These are phyloP conservation scores for Arctium lappa DNA, from an alignment of 129 eudicot genomes.

Conservation along the genomic window DNA sequence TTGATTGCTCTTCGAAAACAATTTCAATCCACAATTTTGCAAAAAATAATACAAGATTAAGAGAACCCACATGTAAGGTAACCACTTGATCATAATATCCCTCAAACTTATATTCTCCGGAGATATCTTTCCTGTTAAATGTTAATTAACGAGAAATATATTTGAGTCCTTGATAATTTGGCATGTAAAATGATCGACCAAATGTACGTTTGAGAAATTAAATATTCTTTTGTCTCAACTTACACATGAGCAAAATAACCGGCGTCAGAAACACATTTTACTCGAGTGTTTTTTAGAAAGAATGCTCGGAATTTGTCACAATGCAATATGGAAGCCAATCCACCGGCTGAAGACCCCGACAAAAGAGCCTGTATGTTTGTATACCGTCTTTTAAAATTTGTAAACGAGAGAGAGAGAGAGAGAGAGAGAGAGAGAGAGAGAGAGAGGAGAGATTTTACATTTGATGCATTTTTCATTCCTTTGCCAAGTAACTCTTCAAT, in stretches of 20 bases:
- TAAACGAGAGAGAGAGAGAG: not conserved
- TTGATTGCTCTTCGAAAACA: not conserved
- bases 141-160: not conserved
- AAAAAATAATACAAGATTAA: not conserved
- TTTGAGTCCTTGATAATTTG: not conserved
- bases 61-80: conserved; percentile 23
- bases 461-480: conserved; percentile 51
- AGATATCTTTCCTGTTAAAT: conserved; percentile 25
- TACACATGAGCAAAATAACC: conserved; percentile 46
- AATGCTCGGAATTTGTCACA: conserved; percentile 33
- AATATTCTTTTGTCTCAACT: conserved; percentile 9
- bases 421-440: not conserved
- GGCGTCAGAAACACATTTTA: conserved; percentile 40
- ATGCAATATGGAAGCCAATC: conserved; percentile 41
- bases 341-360: conserved; percentile 44
- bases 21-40: too few relatives aligned
- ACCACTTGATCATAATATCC: conserved; percentile 17
- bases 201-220: not conserved
- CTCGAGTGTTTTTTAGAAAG: conserved; percentile 23
- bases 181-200: not conserved
- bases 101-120: conserved; percentile 25
- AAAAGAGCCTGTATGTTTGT: conserved; percentile 24
- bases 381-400: not conserved
- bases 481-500: conserved; percentile 42
- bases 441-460: conserved; percentile 20